These are phyloP conservation scores for Starmerella floricola DNA, from an alignment of 805 yeast species.

Conservation along the genomic window DNA sequence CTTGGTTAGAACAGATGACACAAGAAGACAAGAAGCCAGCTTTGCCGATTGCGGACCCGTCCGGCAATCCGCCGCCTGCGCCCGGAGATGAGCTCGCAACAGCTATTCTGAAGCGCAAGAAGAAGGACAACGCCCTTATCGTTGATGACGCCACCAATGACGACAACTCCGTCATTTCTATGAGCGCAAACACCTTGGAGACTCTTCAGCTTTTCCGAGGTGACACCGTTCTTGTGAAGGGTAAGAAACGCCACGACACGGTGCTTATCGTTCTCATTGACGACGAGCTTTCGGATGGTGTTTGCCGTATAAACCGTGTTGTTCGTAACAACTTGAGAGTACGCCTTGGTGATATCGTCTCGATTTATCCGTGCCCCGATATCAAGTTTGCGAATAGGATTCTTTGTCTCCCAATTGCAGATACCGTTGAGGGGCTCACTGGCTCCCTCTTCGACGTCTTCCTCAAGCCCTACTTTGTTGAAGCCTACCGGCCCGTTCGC, in stretches of 20 bases:
- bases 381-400: slow-evolving; percentile 93
- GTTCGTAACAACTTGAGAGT: slow-evolving; percentile 91
- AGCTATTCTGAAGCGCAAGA: slow-evolving; percentile 91
- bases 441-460: slow-evolving; percentile 93
- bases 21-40: slow-evolving; percentile 30
- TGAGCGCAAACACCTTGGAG: slow-evolving; percentile 93
- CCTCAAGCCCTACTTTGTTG: slow-evolving; percentile 95
- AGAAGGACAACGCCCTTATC: slow-evolving; percentile 88
- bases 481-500: slow-evolving; percentile 96
- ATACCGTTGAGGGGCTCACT: slow-evolving; percentile 93
- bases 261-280: slow-evolving; percentile 91
- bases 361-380: slow-evolving; percentile 93
- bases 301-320: slow-evolving; percentile 86
- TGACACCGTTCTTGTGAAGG: slow-evolving; percentile 93
- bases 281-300: slow-evolving; percentile 93
- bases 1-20: slow-evolving; percentile 7
- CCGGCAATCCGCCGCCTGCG: slow-evolving; percentile 28
- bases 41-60: slow-evolving; percentile 31
- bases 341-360: slow-evolving; percentile 82
- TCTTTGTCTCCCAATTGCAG: slow-evolving; percentile 92
- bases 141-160: slow-evolving; percentile 97
- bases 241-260: slow-evolving; percentile 96
- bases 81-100: slow-evolving; percentile 67
- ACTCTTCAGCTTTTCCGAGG: slow-evolving; percentile 90
- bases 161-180: slow-evolving; percentile 87